Evolutionary conservation across 331 rosid species (phyloP), one percentile per base, ranked within the genome.

Genomic region (Quercus tomentella): DNA sequence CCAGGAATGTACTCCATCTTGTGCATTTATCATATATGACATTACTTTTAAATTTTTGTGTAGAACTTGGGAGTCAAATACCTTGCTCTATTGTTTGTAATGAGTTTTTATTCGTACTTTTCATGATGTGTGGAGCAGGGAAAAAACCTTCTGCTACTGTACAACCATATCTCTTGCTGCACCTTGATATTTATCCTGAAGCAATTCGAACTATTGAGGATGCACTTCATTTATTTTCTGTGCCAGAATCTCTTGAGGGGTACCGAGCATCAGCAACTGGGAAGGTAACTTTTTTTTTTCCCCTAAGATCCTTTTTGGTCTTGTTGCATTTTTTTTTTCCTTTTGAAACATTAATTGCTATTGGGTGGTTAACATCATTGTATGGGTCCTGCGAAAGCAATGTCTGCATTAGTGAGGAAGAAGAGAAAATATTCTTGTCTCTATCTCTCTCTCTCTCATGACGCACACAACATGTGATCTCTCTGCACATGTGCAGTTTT

Each of bases 191-290:
- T 81, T 73, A 78, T 72, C 93, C 90, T 81, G 93, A 96, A 7
- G 85, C 91, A 52, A 97, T 93, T 56, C 84, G 76, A 56, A 88
- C 94, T 0, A 93, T 96, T 67, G 97, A 91, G 87, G 93, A 96
- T 83, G 99, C 99, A 11, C 82, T 96, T 75, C 92, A 79, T 84
- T 77, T 91, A 85, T 96, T 89, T 88, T 90, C 97, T 82, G 96
- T 90, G 21, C 91, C 91, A 43, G 99, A 93, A 86, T 86, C 89
- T 78, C 91, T 96, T 37, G 99, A 96, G 86, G 99, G 98, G 33
- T 96, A 91, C 81, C 91, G 94, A 70, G 15, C 98, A 54, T 88
- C 98, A 18, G 56, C 83, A 51, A 77, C 93, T 74, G 98, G 96
- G 80, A 93, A 93, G 97, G 98, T 96, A 85, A 76, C 17, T 43